These are phyloP conservation scores for Myxozyma neglecta DNA, from an alignment of 805 yeast genomes.

Conservation along the genomic window DNA sequence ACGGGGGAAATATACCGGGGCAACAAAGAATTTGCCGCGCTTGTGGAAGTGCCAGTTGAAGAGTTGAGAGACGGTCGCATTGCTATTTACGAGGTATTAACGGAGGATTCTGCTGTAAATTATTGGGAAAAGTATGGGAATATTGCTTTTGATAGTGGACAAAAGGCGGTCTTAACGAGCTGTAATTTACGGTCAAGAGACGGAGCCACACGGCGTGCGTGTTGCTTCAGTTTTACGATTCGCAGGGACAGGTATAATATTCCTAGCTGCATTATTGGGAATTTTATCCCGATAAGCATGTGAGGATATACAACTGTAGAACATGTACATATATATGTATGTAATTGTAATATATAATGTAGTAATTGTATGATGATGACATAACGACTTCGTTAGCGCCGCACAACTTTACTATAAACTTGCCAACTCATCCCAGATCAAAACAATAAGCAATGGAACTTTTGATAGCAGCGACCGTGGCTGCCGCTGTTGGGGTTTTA, in stretches of 20 bases:
- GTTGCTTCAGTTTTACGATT: slow-evolving; percentile 93
- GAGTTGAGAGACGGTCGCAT: slow-evolving; percentile 88
- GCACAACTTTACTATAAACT: too few species aligned
- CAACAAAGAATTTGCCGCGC: slow-evolving; percentile 90
- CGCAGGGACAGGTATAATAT: slow-evolving; percentile 90
- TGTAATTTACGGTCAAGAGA: slow-evolving; percentile 83
- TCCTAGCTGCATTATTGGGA: slow-evolving; percentile 96
- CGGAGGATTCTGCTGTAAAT: slow-evolving; percentile 95
- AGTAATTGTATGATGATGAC: not conserved
- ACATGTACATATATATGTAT: not conserved
- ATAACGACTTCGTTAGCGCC: not conserved
- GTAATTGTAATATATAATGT: not conserved
- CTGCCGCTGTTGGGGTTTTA: not conserved
- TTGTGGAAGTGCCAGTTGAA: slow-evolving; percentile 86
- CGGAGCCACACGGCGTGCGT: slow-evolving; percentile 74
- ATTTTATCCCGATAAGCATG: slow-evolving; percentile 72
- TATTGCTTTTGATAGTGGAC: slow-evolving; percentile 92
- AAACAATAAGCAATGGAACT: not conserved
- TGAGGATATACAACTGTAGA: not conserved
- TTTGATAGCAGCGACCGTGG: not conserved
- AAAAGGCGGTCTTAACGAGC: slow-evolving; percentile 89
- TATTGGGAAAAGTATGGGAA: slow-evolving; percentile 98
- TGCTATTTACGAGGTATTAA: slow-evolving; percentile 91
- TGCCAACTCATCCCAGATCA: not conserved
- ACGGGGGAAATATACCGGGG: slow-evolving; percentile 96